These are phyloP conservation scores for Umbelopsis sp. DNA, from an alignment of 371 early-diverging fungal genomes.

Conservation along the genomic window DNA sequence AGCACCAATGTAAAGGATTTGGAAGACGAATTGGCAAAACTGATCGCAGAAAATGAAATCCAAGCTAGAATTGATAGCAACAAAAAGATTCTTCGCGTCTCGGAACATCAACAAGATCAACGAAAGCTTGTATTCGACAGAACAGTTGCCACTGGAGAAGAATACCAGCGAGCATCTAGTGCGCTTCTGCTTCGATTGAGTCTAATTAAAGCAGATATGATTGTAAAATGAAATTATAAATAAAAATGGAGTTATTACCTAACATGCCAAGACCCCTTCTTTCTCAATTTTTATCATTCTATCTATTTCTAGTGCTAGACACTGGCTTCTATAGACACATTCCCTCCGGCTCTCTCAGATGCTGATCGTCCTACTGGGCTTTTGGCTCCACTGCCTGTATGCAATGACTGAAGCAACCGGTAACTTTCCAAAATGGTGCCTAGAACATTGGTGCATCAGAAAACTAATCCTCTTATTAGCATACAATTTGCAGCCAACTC, in stretches of 20 bases:
- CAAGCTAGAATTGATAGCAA: slow-evolving; percentile 84
- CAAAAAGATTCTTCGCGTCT: slow-evolving; percentile 65
- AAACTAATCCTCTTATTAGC: not conserved
- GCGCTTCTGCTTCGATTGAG: slow-evolving; percentile 63
- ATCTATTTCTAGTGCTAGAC: not conserved
- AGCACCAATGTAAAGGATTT: slow-evolving; percentile 57
- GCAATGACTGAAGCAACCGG: not conserved
- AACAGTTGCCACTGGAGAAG: slow-evolving; percentile 60
- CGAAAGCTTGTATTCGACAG: slow-evolving; percentile 67
- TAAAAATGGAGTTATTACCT: slow-evolving; percentile 4
- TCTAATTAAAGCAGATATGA: slow-evolving; percentile 56
- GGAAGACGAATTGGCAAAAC: slow-evolving; percentile 69
- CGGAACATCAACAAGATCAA: slow-evolving; percentile 53
- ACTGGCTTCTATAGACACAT: not conserved
- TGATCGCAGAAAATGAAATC: slow-evolving; percentile 71
- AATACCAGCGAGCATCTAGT: slow-evolving; percentile 62
- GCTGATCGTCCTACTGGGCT: slow-evolving; percentile 7
- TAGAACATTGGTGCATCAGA: too few relatives aligned
- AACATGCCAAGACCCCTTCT: slow-evolving; percentile 4
- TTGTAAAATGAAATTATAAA: slow-evolving; percentile 30
- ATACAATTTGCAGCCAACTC: not conserved
- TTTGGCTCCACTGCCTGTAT: slow-evolving; percentile 9
- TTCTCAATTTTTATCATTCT: not conserved
- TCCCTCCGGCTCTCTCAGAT: slow-evolving; percentile 2
- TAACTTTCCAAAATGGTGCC: not conserved